Conservation (phyloP, 78 protist genomes). For the Dictyostelium firmibasis region DNA sequence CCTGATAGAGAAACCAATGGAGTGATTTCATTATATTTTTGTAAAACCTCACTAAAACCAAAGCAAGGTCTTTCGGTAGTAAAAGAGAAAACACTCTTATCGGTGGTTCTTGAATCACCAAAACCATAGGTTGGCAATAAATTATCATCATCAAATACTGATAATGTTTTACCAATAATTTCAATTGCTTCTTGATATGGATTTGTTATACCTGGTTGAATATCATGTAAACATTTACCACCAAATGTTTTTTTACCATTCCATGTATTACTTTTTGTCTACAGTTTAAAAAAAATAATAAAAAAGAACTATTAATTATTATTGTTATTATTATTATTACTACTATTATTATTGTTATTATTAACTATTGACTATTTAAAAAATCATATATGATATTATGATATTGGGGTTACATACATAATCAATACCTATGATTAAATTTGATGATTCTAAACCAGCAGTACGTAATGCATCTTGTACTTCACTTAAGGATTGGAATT, state of each 20-base stretch:
- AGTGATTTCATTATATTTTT: slow-evolving; percentile 79
- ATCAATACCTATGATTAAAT: slow-evolving; percentile 79
- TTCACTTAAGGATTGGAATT: slow-evolving; percentile 46
- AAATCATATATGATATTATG: no score
- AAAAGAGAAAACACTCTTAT: slow-evolving; percentile 79
- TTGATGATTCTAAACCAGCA: slow-evolving; percentile 84
- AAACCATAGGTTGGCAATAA: slow-evolving; percentile 81
- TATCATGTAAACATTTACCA: slow-evolving; percentile 82
- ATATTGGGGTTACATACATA: slow-evolving; percentile 52
- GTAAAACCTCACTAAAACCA: slow-evolving; percentile 73
- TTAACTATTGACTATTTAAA: no score
- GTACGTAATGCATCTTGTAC: slow-evolving; percentile 70
- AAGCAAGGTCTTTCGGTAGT: slow-evolving; percentile 67
- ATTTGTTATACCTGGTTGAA: slow-evolving; percentile 37
- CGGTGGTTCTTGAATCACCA: slow-evolving; percentile 81
- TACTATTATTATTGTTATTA: neutral
- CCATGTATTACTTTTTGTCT: slow-evolving; percentile 88
- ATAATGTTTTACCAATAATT: slow-evolving; percentile 82
- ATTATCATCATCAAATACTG: slow-evolving; percentile 88
- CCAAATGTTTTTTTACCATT: slow-evolving; percentile 81
- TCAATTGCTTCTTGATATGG: slow-evolving; percentile 87
- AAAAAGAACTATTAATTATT: neutral
- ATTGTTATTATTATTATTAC: no score
- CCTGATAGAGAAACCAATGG: slow-evolving; percentile 85
- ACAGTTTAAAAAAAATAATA: neutral